These are phyloP conservation scores for Cladosporium velox DNA, from an alignment of 2,329 filamentous ascomycete genomes.

Conservation along the genomic window DNA sequence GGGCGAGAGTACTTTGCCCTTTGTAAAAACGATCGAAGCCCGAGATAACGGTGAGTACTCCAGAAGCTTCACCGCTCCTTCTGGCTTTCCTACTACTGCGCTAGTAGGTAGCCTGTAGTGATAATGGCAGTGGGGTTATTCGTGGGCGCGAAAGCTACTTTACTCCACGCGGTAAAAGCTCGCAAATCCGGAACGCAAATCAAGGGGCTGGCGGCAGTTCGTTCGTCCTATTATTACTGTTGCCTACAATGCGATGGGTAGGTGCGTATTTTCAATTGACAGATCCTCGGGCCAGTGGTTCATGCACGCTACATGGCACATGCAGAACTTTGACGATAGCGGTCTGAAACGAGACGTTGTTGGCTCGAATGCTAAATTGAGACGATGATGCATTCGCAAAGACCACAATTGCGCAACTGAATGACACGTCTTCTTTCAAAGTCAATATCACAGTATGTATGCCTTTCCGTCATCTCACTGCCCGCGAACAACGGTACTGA, in stretches of 20 bases:
- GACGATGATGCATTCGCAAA: not conserved
- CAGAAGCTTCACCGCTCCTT: conserved; percentile 22
- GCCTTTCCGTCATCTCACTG: not conserved
- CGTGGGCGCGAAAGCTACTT: conserved; percentile 14
- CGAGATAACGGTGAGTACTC: conserved; percentile 15
- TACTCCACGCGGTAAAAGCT: conserved; percentile 20
- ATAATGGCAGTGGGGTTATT: conserved; percentile 18
- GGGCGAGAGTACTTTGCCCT: conserved; percentile 6
- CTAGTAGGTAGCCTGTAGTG: conserved; percentile 18
- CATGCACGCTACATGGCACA: conserved; percentile 12
- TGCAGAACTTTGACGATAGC: conserved; percentile 1
- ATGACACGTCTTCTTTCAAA: not conserved
- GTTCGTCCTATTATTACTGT: not conserved
- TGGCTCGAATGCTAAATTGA: not conserved
- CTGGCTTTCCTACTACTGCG: conserved; percentile 17
- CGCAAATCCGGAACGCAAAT: conserved; percentile 13
- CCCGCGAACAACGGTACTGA: not conserved
- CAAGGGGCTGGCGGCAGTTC: conserved; percentile 14
- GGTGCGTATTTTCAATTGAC: not conserved
- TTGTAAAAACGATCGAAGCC: not conserved
- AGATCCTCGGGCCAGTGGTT: conserved; percentile 18
- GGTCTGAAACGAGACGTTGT: conserved; percentile 4
- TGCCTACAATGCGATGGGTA: conserved; percentile 4
- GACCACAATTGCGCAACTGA: not conserved
- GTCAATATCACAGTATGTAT: not conserved